Evolutionary conservation across 2,329 filamentous ascomycete genomes (phyloP).

Genomic region (Phaeoacremonium minimum): DNA sequence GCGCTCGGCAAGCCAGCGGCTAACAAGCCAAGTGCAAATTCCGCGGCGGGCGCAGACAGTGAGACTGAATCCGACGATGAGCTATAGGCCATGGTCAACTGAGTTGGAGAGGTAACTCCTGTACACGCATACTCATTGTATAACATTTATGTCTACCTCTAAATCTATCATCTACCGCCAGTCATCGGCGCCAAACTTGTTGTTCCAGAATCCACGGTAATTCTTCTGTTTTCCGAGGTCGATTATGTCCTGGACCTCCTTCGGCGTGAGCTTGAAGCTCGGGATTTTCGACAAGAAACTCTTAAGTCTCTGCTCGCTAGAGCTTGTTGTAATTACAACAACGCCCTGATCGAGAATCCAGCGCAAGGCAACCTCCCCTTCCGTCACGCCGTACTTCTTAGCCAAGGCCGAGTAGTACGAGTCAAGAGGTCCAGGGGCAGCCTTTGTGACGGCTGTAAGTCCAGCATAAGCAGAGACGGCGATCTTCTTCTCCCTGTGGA

Average conservation of each 20-base stretch:
- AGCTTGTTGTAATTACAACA: slow-evolving; percentile 56
- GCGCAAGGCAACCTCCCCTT: slow-evolving; percentile 48
- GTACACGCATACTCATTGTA: too few relatives aligned
- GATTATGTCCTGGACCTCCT: slow-evolving; percentile 53
- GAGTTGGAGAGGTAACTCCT: too few relatives aligned
- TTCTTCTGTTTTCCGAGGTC: slow-evolving; percentile 56
- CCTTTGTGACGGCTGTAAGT: slow-evolving; percentile 31
- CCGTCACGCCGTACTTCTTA: slow-evolving; percentile 48
- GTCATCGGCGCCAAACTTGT: slow-evolving; percentile 49
- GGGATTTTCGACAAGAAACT: slow-evolving; percentile 47
- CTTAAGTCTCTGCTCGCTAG: slow-evolving; percentile 52
- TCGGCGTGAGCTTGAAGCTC: slow-evolving; percentile 53
- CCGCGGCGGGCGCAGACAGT: background rate
- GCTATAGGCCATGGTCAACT: too few relatives aligned
- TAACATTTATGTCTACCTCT: too few relatives aligned
- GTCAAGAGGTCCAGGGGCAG: slow-evolving; percentile 49
- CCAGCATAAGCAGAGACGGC: slow-evolving; percentile 25
- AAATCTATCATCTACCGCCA: background rate
- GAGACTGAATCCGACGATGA: background rate
- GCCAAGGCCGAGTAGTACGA: slow-evolving; percentile 38
- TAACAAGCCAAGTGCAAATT: background rate
- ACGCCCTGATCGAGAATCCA: slow-evolving; percentile 57
- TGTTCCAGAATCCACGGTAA: slow-evolving; percentile 54
- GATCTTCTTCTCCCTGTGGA: slow-evolving; percentile 32
- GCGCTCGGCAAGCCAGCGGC: background rate